Evolutionary conservation across 371 early-diverging fungal species (phyloP).

Genomic region (Circinella umbellata): DNA sequence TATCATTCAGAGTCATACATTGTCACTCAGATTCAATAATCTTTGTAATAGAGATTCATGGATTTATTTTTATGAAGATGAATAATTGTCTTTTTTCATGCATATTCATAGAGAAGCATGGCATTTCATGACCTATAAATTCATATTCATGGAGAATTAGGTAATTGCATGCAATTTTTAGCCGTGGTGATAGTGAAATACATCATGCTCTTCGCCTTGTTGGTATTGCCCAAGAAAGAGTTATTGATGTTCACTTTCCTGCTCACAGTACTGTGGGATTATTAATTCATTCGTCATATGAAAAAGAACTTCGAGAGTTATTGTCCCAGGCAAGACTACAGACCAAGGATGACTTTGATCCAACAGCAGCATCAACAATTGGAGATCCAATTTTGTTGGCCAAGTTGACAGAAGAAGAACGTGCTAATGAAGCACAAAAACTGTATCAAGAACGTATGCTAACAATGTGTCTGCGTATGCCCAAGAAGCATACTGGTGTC

Average conservation of each 20-base stretch:
- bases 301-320: background rate
- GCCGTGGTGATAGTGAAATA: no score
- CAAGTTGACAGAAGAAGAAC: background rate
- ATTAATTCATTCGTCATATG: slow-evolving; percentile 2
- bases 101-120: no score
- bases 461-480: background rate
- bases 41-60: no score
- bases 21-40: no score
- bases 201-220: background rate
- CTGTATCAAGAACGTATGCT: slow-evolving; percentile 6
- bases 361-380: background rate
- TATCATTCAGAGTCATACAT: no score
- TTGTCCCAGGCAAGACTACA: background rate
- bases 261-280: slow-evolving; percentile 7
- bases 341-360: background rate
- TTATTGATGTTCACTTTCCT: slow-evolving; percentile 21
- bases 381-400: background rate
- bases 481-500: background rate
- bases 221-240: background rate
- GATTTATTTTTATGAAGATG: no score
- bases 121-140: no score
- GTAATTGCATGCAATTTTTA: no score
- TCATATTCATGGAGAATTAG: no score
- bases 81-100: no score
- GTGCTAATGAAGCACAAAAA: background rate